Evolutionary conservation across 148 eudicot genomes (phyloP).

Genomic region (Vaccinium darrowii): DNA sequence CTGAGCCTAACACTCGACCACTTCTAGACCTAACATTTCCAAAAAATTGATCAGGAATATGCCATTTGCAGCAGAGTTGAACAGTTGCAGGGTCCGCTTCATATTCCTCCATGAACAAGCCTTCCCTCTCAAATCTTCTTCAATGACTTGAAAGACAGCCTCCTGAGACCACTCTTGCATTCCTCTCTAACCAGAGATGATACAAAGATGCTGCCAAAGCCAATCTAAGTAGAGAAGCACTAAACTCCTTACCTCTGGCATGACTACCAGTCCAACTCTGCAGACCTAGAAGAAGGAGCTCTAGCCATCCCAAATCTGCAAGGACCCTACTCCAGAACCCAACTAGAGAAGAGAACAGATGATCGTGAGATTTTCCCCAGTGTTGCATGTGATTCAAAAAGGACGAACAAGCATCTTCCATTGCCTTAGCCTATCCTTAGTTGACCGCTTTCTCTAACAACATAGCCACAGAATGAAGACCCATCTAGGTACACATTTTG

Average conservation of each 20-base stretch:
- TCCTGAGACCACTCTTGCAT: not conserved
- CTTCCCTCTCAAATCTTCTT: not conserved
- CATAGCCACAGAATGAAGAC: not conserved
- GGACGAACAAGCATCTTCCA: too few relatives aligned
- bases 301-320: not conserved
- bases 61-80: not conserved
- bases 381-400: too few relatives aligned
- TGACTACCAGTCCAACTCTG: slow-evolving; percentile 5
- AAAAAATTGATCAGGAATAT: not conserved
- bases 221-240: not conserved
- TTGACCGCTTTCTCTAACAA: not conserved
- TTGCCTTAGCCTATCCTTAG: not conserved
- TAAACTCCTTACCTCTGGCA: not conserved
- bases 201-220: not conserved
- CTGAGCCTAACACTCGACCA: not conserved
- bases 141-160: not conserved
- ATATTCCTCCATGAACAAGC: not conserved
- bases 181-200: not conserved
- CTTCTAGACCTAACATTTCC: not conserved
- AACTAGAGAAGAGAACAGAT: too few relatives aligned
- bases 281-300: slow-evolving; percentile 1
- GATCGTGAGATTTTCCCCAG: too few relatives aligned
- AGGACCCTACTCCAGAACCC: not conserved
- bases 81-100: not conserved
- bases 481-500: not conserved